phyloP scores from a whole-genome alignment of 2,329 filamentous ascomycete species.

The Colletotrichum zoysiae region DNA sequence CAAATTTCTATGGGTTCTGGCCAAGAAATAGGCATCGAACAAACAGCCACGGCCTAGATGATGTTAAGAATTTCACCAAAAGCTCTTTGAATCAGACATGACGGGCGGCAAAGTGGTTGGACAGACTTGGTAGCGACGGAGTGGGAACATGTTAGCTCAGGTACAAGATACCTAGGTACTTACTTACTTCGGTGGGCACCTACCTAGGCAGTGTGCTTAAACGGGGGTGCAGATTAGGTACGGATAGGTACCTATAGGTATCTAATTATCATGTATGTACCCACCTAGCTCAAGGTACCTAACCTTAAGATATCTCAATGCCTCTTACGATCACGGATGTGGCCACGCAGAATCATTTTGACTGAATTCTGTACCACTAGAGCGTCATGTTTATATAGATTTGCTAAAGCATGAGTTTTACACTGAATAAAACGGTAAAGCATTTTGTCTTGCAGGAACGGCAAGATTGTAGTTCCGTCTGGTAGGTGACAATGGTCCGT shows the following conservation, averaged over 20 bases:
- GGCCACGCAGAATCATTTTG: background rate
- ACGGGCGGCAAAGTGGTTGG: background rate
- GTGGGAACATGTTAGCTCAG: background rate
- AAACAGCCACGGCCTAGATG: background rate
- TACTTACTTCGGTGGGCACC: background rate
- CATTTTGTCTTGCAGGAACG: background rate
- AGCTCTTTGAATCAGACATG: background rate
- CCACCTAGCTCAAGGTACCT: background rate
- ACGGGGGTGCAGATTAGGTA: background rate
- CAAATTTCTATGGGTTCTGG: conserved; percentile 57
- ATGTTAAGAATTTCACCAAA: background rate
- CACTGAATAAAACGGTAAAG: background rate
- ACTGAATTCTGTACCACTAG: background rate
- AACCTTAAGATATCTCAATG: background rate
- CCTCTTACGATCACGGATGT: background rate
- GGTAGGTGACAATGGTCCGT: conserved; percentile 18
- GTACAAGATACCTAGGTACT: background rate
- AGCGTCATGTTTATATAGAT: background rate
- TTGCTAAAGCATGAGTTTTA: too few species aligned
- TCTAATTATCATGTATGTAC: background rate
- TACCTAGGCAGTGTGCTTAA: too few species aligned
- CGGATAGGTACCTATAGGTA: too few species aligned
- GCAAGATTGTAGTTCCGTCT: background rate
- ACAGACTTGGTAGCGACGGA: background rate
- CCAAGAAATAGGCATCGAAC: conserved; percentile 44